Conservation (phyloP, 345 rosid genomes). For the Euclidium syriacum region DNA sequence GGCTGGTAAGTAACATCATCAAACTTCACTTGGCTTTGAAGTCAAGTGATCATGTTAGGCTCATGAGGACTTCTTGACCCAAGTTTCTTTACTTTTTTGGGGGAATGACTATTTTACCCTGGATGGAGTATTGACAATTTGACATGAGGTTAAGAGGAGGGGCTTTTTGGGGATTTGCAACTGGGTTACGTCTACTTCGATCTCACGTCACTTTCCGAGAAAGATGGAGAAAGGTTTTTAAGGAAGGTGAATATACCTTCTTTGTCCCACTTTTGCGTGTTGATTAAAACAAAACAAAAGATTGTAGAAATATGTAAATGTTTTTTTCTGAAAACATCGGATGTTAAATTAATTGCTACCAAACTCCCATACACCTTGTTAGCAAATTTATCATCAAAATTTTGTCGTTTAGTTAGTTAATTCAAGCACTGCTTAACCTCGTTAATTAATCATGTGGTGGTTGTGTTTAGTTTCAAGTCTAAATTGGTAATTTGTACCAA, state of each 20-base stretch:
- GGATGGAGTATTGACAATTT: not conserved
- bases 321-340: not conserved
- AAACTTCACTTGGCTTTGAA: slow-evolving; percentile 60
- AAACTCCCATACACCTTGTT: not conserved
- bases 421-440: too few relatives aligned
- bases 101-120: slow-evolving; percentile 28
- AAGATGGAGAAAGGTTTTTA: slow-evolving; percentile 39
- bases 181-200: slow-evolving; percentile 24
- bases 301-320: not conserved
- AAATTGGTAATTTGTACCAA: too few relatives aligned
- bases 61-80: slow-evolving; percentile 11
- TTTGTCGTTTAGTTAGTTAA: too few relatives aligned
- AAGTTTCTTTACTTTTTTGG: not conserved
- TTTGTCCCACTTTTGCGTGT: slow-evolving; percentile 21
- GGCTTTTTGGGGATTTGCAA: slow-evolving; percentile 6
- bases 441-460: too few relatives aligned
- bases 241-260: slow-evolving; percentile 39
- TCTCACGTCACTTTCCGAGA: slow-evolving; percentile 51
- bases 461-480: too few relatives aligned
- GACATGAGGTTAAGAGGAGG: not conserved
- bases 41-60: slow-evolving; percentile 41
- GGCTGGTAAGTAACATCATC: slow-evolving; percentile 59
- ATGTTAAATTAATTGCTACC: not conserved
- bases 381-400: not conserved
- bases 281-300: slow-evolving; percentile 3